Evolutionary conservation across 2,329 filamentous ascomycete species (phyloP).

Genomic region (Xylariaceae sp.): DNA sequence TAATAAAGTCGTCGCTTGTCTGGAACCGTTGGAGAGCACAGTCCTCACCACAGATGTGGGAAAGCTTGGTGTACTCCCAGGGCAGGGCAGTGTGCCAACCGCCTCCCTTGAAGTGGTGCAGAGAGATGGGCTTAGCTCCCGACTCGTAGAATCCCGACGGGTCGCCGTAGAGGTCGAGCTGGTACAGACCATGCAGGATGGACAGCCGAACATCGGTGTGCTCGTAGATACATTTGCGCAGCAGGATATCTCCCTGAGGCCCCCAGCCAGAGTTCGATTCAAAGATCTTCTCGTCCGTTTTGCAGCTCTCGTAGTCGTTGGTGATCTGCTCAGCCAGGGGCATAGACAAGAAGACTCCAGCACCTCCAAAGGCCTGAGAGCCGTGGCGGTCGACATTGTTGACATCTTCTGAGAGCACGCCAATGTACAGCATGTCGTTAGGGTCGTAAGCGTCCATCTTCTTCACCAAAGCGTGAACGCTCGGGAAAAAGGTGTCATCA

Average conservation of each 20-base stretch:
- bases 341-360: conserved; percentile 53
- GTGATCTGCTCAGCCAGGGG: conserved; percentile 39
- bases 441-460: conserved; percentile 46
- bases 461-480: conserved; percentile 45
- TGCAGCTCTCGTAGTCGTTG: conserved; percentile 37
- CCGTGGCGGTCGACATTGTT: conserved; percentile 53
- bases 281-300: conserved; percentile 41
- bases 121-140: conserved; percentile 50
- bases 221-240: conserved; percentile 57
- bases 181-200: conserved; percentile 49
- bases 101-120: conserved; percentile 58
- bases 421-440: conserved; percentile 47
- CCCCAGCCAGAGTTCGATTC: conserved; percentile 53
- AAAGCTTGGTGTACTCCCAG: conserved; percentile 48
- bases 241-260: conserved; percentile 52
- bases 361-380: conserved; percentile 57
- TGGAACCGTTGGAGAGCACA: conserved; percentile 53
- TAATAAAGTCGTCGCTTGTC: conserved; percentile 43
- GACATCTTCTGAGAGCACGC: conserved; percentile 54
- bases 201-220: conserved; percentile 53
- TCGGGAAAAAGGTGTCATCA: conserved; percentile 59
- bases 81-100: conserved; percentile 49
- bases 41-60: conserved; percentile 53
- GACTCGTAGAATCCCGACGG: conserved; percentile 58
- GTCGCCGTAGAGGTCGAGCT: conserved; percentile 53